Base-by-base conservation (phyloP, 2,329 filamentous ascomycete genomes). In the Domatiomyces globalis region DNA sequence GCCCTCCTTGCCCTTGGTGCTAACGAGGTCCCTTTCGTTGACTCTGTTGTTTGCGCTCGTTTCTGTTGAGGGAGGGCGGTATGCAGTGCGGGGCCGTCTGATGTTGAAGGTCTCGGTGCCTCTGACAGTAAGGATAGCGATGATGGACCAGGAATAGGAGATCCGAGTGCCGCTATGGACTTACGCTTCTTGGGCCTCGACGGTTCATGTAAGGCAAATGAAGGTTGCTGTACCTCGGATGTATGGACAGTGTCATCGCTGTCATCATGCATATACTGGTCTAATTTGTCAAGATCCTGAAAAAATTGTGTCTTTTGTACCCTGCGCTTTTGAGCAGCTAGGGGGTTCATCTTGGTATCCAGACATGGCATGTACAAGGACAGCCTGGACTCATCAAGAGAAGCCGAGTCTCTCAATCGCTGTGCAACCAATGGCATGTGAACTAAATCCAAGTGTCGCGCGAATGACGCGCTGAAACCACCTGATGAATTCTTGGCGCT, bases 31-130 rank as follows among this genome's bases (percentile, higher is more conserved):
- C 50, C 69, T 65, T 49, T 48, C 22, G 43, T 19, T 17, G 18
- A 44, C 20, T 51, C 45, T n/a, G 53, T 49, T n/a, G 43, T 49
- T 36, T 53, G 46, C 45, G 54, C 58, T 33, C 58, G 54, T 62
- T 78, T 80, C 43, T 73, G 68, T 59, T 77, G 49, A 42, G 50
- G 44, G 4, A 57, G 9, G 17, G 33, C 2, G 15, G 12, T 15
- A 15, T 39, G 33, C 4, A 15, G 10, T 39, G 5, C 33, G 12
- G 33, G 33, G 10, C 9, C 10, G 15, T 39, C 8, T 15, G 33
- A 39, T 5, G 33, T 39, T 39, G 33, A 39, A 10, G 33, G 33
- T 39, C 33, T 39, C 33, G 33, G 4, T 15, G 33, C 5, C 33
- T 39, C 33, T 15, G 33, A 39, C 15, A 39, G 15, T 15, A 39